A percentile compares a stretch with the other conserved stretches of the same genome.
These are phyloP conservation scores for Penicillium occitanis DNA, from an alignment of 2,329 filamentous ascomycete genomes.

Conservation along the genomic window DNA sequence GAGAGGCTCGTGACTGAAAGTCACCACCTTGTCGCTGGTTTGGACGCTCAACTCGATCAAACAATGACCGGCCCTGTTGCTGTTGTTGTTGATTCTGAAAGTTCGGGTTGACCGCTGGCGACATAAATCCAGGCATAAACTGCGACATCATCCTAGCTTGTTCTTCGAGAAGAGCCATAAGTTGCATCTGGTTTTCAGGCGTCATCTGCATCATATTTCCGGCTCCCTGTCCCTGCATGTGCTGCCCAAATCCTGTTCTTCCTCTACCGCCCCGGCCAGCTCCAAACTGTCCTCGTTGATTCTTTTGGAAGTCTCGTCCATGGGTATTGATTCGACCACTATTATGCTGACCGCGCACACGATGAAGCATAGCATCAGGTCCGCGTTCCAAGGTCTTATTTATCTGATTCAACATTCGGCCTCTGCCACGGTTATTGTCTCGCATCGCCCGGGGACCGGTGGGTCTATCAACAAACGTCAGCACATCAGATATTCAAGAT, in stretches of 20 bases:
- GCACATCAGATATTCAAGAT: conserved; percentile 27
- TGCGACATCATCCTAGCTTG: conserved; percentile 84
- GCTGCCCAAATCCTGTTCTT: conserved; percentile 41
- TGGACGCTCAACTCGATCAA: conserved; percentile 65
- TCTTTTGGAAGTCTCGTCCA: conserved; percentile 67
- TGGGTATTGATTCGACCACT: conserved; percentile 81
- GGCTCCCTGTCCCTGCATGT: conserved; percentile 33
- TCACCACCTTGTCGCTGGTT: conserved; percentile 54
- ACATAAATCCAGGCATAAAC: conserved; percentile 58
- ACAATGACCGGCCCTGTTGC: conserved; percentile 60
- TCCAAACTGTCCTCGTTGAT: conserved; percentile 59
- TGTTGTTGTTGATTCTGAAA: conserved; percentile 47
- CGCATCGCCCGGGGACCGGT: conserved; percentile 96
- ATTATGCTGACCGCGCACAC: conserved; percentile 70
- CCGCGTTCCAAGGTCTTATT: conserved; percentile 78
- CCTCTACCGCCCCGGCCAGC: conserved; percentile 48
- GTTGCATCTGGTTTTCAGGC: conserved; percentile 69
- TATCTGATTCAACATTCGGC: conserved; percentile 82
- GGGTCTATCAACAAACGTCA: conserved; percentile 58
- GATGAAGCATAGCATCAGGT: conserved; percentile 73
- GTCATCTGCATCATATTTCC: conserved; percentile 57
- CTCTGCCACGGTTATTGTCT: conserved; percentile 65
- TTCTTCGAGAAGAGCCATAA: conserved; percentile 78
- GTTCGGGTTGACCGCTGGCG: conserved; percentile 54
- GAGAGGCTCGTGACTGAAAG: conserved; percentile 50